Conservation (phyloP, 768 basidiomycete species). For the Lactarius pseudohatsudake region DNA sequence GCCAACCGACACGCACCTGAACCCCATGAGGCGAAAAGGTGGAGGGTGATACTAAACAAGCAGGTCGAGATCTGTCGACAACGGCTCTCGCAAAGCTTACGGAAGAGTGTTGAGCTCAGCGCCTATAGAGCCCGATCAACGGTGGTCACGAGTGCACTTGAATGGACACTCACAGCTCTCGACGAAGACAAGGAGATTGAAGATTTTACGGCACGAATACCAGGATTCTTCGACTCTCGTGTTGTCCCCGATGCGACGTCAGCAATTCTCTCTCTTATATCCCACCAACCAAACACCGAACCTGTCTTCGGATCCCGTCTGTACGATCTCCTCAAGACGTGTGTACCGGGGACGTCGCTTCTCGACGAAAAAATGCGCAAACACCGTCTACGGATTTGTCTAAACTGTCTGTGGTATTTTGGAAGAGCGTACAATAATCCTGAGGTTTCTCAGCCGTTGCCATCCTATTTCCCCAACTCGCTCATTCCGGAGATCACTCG, state of each 20-base stretch:
- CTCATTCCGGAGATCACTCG: constrained; percentile 8
- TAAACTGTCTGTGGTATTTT: too few relatives aligned
- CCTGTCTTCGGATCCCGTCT: constrained; percentile 14
- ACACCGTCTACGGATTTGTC: too few relatives aligned
- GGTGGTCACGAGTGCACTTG: background rate
- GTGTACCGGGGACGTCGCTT: background rate
- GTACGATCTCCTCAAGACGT: constrained; percentile 14
- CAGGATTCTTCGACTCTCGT: constrained; percentile 13
- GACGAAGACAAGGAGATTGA: constrained; percentile 12
- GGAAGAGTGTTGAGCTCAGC: background rate
- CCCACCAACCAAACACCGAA: background rate
- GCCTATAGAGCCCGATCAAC: background rate
- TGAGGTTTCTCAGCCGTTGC: background rate
- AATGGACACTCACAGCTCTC: constrained; percentile 15
- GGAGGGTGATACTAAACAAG: too few relatives aligned
- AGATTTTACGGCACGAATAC: constrained; percentile 10
- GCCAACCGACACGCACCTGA: too few relatives aligned
- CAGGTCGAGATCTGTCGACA: too few relatives aligned
- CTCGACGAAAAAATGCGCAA: constrained; percentile 7
- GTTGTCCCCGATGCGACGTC: constrained; percentile 7
- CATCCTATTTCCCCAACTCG: constrained; percentile 4
- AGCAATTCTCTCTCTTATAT: background rate
- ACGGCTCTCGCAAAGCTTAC: background rate
- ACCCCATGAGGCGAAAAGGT: too few relatives aligned
- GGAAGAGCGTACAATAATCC: constrained; percentile 6